phyloP scores from a whole-genome alignment of 169 alveolate genomes.

The Perkinsus chesapeaki region DNA sequence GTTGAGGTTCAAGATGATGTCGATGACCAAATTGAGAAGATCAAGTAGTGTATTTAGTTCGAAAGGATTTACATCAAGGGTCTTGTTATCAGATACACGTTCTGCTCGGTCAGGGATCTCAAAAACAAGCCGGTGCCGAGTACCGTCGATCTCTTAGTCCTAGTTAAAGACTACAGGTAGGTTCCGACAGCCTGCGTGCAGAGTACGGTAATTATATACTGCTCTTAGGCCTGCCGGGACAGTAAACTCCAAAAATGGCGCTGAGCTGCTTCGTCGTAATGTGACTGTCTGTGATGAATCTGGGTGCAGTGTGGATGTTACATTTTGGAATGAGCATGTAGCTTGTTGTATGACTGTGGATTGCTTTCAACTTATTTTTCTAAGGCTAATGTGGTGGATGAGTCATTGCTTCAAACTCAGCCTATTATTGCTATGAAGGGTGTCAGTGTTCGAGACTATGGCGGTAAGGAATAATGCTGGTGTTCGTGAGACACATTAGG shows the following conservation, averaged over 20 bases:
- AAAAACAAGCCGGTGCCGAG: background rate
- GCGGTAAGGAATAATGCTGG: background rate
- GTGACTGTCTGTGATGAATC: background rate
- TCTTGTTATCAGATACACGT: background rate
- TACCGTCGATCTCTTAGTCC: background rate
- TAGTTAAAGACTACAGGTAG: background rate
- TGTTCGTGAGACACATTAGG: background rate
- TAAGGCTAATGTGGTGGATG: background rate
- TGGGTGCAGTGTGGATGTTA: background rate
- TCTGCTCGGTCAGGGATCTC: background rate
- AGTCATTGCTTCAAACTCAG: background rate
- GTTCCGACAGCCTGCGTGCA: background rate
- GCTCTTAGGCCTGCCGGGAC: background rate
- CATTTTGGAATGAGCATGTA: background rate
- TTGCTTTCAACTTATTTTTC: background rate
- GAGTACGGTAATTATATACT: background rate
- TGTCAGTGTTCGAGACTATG: background rate
- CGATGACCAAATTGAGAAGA: background rate
- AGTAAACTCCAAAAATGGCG: background rate
- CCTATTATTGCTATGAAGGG: background rate
- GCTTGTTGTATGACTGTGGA: background rate
- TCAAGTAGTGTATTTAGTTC: background rate
- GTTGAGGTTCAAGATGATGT: background rate
- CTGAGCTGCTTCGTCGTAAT: background rate
- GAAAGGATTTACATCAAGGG: background rate